Evolutionary conservation across 2,329 filamentous ascomycete genomes (phyloP).

Genomic region (Xylariaceae sp.): DNA sequence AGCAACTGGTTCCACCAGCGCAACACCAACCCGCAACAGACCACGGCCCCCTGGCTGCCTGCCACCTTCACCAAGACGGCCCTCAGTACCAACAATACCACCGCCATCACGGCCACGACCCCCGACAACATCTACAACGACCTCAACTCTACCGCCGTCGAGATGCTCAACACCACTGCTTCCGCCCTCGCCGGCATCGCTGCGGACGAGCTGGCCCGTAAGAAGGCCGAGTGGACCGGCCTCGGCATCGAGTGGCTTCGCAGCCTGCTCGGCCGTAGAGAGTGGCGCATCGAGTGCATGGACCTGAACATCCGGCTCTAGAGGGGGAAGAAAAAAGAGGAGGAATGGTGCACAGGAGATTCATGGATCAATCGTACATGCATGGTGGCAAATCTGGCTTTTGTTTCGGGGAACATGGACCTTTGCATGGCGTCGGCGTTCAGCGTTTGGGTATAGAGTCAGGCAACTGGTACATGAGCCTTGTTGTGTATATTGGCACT

Average conservation of each 20-base stretch:
- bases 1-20: conserved; percentile 94
- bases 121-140: conserved; percentile 26
- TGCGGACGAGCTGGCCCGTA: conserved; percentile 57
- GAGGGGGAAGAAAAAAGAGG: conserved; percentile 14
- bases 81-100: conserved; percentile 24
- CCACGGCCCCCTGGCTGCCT: conserved; percentile 10
- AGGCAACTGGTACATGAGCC: too few species aligned
- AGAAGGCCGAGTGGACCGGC: conserved; percentile 66
- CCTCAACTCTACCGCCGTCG: conserved; percentile 50
- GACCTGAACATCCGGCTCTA: conserved; percentile 80
- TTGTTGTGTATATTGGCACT: too few species aligned
- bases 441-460: too few species aligned
- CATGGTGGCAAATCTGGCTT: too few species aligned
- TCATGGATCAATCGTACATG: too few species aligned
- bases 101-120: conserved; percentile 30
- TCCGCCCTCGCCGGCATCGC: conserved; percentile 65
- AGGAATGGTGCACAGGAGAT: background rate
- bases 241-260: conserved; percentile 84
- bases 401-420: too few species aligned
- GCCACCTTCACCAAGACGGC: conserved; percentile 64
- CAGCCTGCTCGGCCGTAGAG: conserved; percentile 74
- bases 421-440: too few species aligned
- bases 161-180: conserved; percentile 67
- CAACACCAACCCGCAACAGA: conserved; percentile 26
- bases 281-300: conserved; percentile 89